Evolutionary conservation across 129 eudicot genomes (phyloP), one percentile per base, ranked within the genome.

Genomic region (Kitagawia praeruptora): DNA sequence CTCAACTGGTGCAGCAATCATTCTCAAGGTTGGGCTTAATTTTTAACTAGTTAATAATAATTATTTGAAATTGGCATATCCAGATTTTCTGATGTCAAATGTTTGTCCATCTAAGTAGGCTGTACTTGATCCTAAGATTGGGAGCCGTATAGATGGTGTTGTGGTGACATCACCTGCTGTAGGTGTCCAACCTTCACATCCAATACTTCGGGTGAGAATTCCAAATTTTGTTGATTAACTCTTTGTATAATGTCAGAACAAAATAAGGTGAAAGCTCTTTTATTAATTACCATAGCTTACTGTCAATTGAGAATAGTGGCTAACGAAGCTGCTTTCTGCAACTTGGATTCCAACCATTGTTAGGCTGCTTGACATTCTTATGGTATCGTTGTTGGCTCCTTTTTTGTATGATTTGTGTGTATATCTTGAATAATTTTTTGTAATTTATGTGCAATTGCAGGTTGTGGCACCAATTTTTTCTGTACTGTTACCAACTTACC

Each of bases 1-100:
- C 80, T 94, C 97, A 6, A 94, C 98, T 4, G 97, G 98, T 49
- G 98, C 88, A 80, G 98, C 98, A 79, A 94, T 94, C 53, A 41
- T 90, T 70, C 94, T 94, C 48, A 94, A 91, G 96, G 98, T 93
- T 82, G 76, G 75, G 42, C 19, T 69, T 1, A 9, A 61, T 46
- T 23, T 40, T 44, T 23, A 31, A 47, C 15, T 70, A 76, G 19
- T 8, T n/a, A n/a, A 18, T 25, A 13, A 56, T 16, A 16, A 31
- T 4, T 53, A 6, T 25, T 75, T 76, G 11, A 19, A 39, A 69
- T 34, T 4, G 8, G 49, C 16, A 21, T 40, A 28, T 27, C 70
- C 51, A 46, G 37, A 47, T 27, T 49, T 66, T 21, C 34, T 53
- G 14, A 40, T 64, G 38, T 38, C 70, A 48, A n/a, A 44, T 31